These are phyloP conservation scores for Collybiopsis luxurians DNA, from an alignment of 768 basidiomycete species.

Conservation along the genomic window DNA sequence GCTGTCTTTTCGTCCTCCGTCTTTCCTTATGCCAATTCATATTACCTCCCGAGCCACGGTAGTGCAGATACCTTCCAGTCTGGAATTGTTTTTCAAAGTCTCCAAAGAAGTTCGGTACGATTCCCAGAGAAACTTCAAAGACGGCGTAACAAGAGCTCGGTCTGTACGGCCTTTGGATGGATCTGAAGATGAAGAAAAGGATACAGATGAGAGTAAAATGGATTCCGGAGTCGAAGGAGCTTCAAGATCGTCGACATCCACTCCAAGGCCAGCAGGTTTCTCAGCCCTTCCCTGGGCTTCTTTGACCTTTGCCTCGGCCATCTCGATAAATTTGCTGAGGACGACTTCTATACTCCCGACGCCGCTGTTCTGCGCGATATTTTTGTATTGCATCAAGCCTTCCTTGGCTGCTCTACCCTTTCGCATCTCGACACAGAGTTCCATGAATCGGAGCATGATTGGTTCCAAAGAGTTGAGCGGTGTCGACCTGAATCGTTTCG, in stretches of 20 bases:
- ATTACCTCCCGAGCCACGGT: conserved; percentile 91
- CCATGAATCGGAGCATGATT: conserved; percentile 93
- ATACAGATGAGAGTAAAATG: conserved; percentile 83
- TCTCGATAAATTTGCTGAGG: conserved; percentile 79
- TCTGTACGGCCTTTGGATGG: conserved; percentile 95
- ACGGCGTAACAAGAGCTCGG: conserved; percentile 91
- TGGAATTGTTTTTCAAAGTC: conserved; percentile 92
- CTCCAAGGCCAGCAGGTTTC: conserved; percentile 73
- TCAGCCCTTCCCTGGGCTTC: conserved; percentile 88
- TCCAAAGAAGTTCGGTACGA: conserved; percentile 94
- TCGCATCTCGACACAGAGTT: conserved; percentile 93
- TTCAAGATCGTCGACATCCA: conserved; percentile 93
- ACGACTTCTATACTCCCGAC: conserved; percentile 91
- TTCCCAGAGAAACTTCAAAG: conserved; percentile 99
- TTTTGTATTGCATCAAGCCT: conserved; percentile 96
- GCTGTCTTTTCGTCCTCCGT: conserved; percentile 75
- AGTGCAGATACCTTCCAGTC: conserved; percentile 93
- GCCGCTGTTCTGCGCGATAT: conserved; percentile 91
- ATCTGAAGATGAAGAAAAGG: conserved; percentile 49
- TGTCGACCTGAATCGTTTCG: conserved; percentile 92
- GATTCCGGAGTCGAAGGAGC: conserved; percentile 94
- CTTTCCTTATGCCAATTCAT: conserved; percentile 69
- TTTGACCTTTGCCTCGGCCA: conserved; percentile 78
- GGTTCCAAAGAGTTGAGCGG: conserved; percentile 88
- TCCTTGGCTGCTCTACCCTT: conserved; percentile 94